Base-by-base conservation (phyloP, 2,329 filamentous ascomycete genomes). In the Fonsecaea nubica region DNA sequence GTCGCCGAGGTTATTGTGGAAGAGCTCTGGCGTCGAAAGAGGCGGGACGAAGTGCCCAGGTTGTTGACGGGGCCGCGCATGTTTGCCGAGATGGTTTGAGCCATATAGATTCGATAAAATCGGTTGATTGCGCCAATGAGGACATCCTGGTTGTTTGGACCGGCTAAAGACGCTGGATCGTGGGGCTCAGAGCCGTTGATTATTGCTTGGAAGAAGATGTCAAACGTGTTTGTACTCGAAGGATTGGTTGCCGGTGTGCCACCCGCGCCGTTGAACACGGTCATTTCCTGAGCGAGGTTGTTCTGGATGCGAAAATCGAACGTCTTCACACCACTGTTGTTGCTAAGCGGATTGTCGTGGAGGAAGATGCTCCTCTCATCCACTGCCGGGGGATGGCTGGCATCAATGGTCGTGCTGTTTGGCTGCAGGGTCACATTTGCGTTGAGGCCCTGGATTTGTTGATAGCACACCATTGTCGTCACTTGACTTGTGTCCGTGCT, bases 241-340 rank as follows among this genome's bases (percentile, higher is more conserved):
- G 66, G 67, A 53, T 68, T 36, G 5, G 65, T 54, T 48, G 62
- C 63, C 13, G 63, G 38, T 30, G 66, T 69, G 30, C 38, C 62
- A 33, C 42, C 62, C 30, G 53, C 58, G n/a, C 64, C 66, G n/a
- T 64, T 64, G 54, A 73, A 72, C 52, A 63, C 40, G 13, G 66
- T 66, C 61, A 71, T 64, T 54, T 71, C 65, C 30, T 68, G 65
- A 25, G 67, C 69, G 21, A 73, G 64, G 56, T 72, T 73, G 50
- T 70, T 69, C 54, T 73, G 65, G 42, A 73, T 73, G 35, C 70
- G 71, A 48, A 73, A 72, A 45, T 73, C 68, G 59, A 73, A 73
- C 2, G 65, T 64, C 21, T 68, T 67, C 21, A 58, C 52, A n/a
- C 57, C 60, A 12, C 52, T 70, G 38, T 45, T 68, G 30, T 61